Evolutionary conservation across 2,329 filamentous ascomycete genomes (phyloP), one percentile per base, ranked within the genome.

Genomic region (Aspergillus alliaceus): DNA sequence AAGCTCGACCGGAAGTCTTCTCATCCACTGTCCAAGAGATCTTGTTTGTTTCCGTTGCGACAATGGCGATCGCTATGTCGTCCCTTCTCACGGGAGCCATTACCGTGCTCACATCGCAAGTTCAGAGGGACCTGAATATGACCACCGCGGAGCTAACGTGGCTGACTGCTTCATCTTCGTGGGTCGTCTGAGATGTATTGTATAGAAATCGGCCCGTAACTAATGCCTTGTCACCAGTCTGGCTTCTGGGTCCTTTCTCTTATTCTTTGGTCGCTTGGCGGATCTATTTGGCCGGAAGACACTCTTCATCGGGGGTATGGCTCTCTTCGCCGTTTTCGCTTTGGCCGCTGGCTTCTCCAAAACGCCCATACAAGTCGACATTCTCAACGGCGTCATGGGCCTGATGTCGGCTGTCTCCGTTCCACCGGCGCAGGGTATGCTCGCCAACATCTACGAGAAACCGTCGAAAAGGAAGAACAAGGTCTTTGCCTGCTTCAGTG

Each of bases 241-340:
- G 15, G 83, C 83, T 1, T 84, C 84, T 34, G 86, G 86, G 6
- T 81, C 86, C 0, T 85, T 90, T 63, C 79, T 90, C 60, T 79
- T 90, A 8, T 83, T 86, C 63, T 87, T 90, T 58, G 87, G 86
- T 37, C 84, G 84, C 62, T 73, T 88, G 6, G 85, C 86, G 2
- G 87, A 90, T 66, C 75, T 88, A 44, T 84, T 89, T 48, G 87
- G 86, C n/a, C 80, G 86, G 32, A 86, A 85, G 62, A 63, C 73
- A 0, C 78, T 89, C 68, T 86, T 89, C 65, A 79, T 88, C 18
- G 71, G 73, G 9, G 86, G 85, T 46, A 81, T 89, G 75, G 79
- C 79, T 15, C 77, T 83, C 20, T 88, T 87, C 67, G 79, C 82
- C 3, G 70, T 84, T 24, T 81, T 86, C 59, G 75, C 81, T 2